Conservation (phyloP, 257 asterid genomes). For the Nicotiana undulata region DNA sequence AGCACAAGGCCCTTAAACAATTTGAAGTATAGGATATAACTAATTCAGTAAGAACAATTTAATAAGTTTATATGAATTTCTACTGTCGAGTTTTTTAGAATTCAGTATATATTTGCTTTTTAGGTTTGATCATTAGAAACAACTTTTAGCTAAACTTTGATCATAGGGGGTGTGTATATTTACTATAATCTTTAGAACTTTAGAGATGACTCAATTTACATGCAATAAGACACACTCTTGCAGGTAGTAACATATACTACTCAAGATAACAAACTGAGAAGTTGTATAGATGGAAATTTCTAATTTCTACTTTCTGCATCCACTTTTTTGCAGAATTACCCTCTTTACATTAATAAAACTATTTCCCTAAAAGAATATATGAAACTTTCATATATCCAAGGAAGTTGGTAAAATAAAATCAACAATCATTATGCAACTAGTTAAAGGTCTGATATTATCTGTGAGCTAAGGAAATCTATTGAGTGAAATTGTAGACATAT, state of each 20-base stretch:
- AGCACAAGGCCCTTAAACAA: not conserved
- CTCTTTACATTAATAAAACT: not conserved
- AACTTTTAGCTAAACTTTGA: not conserved
- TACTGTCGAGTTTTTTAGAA: not conserved
- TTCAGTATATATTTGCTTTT: not conserved
- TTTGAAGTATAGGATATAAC: not conserved
- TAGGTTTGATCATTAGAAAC: not conserved
- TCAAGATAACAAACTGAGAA: not conserved
- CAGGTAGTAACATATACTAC: not conserved
- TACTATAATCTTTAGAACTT: not conserved
- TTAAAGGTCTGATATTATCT: not conserved
- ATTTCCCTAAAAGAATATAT: not conserved
- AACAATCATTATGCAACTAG: not conserved
- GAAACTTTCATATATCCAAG: not conserved
- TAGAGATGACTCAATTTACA: not conserved
- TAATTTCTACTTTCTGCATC: not conserved
- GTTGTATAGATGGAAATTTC: not conserved
- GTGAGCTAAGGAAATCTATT: not conserved
- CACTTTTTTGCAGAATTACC: not conserved
- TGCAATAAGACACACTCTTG: not conserved
- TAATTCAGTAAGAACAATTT: not conserved
- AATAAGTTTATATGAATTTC: not conserved
- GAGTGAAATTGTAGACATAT: not conserved
- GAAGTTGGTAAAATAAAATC: not conserved
- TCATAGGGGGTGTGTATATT: not conserved